A percentile compares a stretch with the other conserved stretches of the same genome.
Evolutionary conservation across 106 monocot genomes (phyloP).

Genomic region (Dioscorea dumetorum): DNA sequence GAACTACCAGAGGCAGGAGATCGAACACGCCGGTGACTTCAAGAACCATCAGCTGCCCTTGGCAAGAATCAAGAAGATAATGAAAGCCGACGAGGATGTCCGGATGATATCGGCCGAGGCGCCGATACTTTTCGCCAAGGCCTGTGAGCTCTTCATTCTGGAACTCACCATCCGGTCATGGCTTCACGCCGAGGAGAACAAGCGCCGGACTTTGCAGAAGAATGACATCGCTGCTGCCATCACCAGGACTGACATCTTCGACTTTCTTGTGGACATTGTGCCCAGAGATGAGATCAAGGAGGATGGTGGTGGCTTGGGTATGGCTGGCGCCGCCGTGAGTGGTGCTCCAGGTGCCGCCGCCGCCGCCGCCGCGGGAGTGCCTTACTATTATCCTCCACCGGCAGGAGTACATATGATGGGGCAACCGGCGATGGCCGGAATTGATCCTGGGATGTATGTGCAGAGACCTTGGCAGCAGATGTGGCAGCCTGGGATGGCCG

Average conservation of each 20-base stretch:
- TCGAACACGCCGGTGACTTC: slow-evolving; percentile 66
- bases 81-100: slow-evolving; percentile 88
- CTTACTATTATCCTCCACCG: slow-evolving; percentile 42
- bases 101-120: slow-evolving; percentile 88
- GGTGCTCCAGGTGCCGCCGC: neutral
- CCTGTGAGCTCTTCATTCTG: slow-evolving; percentile 83
- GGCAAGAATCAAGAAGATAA: slow-evolving; percentile 86
- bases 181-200: slow-evolving; percentile 89
- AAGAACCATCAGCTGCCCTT: slow-evolving; percentile 86
- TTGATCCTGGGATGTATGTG: slow-evolving; percentile 23
- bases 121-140: slow-evolving; percentile 75
- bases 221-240: slow-evolving; percentile 78
- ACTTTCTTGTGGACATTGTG: slow-evolving; percentile 51
- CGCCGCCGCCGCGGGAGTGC: slow-evolving; percentile 28
- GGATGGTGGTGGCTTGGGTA: slow-evolving; percentile 10
- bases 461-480: slow-evolving; percentile 30
- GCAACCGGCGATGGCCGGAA: slow-evolving; percentile 30
- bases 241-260: slow-evolving; percentile 63
- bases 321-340: slow-evolving; percentile 7
- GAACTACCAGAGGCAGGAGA: slow-evolving; percentile 73
- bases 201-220: slow-evolving; percentile 69
- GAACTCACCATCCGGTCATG: slow-evolving; percentile 86
- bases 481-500: slow-evolving; percentile 37
- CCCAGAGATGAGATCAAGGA: slow-evolving; percentile 57
- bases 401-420: slow-evolving; percentile 27